Evolutionary conservation across 2,329 filamentous ascomycete genomes (phyloP).

Genomic region (Fusarium brevicatenulatum): DNA sequence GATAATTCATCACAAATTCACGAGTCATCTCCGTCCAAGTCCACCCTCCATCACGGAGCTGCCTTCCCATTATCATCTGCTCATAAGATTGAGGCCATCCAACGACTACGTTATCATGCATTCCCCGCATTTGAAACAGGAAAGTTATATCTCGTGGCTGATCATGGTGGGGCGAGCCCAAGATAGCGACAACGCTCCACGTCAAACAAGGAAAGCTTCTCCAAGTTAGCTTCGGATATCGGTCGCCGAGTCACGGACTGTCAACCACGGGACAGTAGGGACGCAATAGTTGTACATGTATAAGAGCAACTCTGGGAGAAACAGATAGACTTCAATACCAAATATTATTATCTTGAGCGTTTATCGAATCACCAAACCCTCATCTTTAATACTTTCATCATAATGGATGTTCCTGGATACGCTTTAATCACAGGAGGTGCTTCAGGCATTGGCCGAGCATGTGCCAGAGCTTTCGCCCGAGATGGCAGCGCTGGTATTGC

Average conservation of each 20-base stretch:
- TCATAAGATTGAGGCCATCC: not conserved
- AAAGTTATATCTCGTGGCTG: slow-evolving; percentile 25
- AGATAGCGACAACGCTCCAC: not conserved
- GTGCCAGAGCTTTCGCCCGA: slow-evolving; percentile 42
- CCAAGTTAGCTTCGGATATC: slow-evolving; percentile 4
- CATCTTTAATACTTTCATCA: accelerated
- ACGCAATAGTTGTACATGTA: not conserved
- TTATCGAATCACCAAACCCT: accelerated
- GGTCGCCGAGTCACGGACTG: not conserved
- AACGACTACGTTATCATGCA: not conserved
- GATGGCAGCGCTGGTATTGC: slow-evolving; percentile 46
- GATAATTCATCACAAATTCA: not conserved
- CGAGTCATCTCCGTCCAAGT: accelerated
- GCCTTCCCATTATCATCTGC: not conserved
- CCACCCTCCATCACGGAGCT: not conserved
- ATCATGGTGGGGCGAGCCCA: not conserved
- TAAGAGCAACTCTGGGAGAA: not conserved
- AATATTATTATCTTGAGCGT: accelerated
- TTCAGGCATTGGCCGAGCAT: slow-evolving; percentile 48
- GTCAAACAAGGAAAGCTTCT: slow-evolving; percentile 17
- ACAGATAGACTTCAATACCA: no score
- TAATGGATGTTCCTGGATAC: slow-evolving; percentile 46
- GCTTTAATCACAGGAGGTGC: slow-evolving; percentile 47
- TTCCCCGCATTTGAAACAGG: slow-evolving; percentile 13
- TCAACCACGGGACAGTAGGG: accelerated